These are phyloP conservation scores for Mortierella sp. DNA, from an alignment of 371 early-diverging fungal species.

Conservation along the genomic window DNA sequence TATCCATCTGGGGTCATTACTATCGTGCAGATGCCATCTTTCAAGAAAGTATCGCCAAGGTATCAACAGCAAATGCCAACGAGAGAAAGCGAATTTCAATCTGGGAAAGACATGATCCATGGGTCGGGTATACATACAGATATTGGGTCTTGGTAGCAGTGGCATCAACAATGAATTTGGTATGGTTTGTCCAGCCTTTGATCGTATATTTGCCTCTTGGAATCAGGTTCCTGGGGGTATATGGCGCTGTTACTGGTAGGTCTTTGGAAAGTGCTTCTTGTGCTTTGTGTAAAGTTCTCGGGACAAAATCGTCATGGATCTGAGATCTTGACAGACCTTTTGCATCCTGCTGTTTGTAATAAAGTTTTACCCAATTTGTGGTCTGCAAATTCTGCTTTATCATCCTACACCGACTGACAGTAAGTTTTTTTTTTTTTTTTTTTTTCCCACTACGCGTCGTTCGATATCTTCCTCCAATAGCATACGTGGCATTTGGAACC, in stretches of 20 bases:
- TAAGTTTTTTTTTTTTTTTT: background rate
- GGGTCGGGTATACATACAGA: conserved; percentile 32
- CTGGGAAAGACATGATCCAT: conserved; percentile 48
- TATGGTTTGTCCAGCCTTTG: conserved; percentile 38
- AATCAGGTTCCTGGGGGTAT: conserved; percentile 15
- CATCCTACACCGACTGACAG: background rate
- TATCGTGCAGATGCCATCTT: conserved; percentile 27
- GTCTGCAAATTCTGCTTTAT: too few species aligned
- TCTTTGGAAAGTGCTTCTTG: background rate
- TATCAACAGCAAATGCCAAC: conserved; percentile 12
- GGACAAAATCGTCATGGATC: background rate
- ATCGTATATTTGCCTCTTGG: conserved; percentile 15
- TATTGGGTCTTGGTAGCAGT: conserved; percentile 34
- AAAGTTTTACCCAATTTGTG: too few species aligned
- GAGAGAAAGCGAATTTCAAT: conserved; percentile 27
- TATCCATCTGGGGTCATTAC: conserved; percentile 50
- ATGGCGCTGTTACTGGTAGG: conserved; percentile 34
- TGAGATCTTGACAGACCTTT: conserved; percentile 1
- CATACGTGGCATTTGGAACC: conserved; percentile 31
- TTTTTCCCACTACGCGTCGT: background rate
- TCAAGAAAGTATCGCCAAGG: conserved; percentile 29
- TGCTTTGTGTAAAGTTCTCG: background rate
- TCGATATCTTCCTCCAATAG: conserved; percentile 5
- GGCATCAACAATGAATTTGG: conserved; percentile 21
- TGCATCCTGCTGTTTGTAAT: too few species aligned